These are phyloP conservation scores for Ascochyta rabiei DNA, from an alignment of 2,329 filamentous ascomycete species.

Conservation along the genomic window DNA sequence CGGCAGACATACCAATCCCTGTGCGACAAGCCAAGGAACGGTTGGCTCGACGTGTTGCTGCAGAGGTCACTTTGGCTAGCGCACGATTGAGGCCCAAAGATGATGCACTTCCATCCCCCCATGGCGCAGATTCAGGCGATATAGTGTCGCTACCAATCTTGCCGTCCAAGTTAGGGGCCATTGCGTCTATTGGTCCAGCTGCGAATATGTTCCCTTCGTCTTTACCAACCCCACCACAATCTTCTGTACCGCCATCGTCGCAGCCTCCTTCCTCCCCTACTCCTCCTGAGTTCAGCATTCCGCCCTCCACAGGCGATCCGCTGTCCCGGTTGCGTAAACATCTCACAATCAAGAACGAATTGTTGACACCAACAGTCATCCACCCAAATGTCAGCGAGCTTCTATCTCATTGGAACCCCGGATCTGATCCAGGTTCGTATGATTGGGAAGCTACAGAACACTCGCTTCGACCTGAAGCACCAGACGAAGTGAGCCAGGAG, in stretches of 20 bases:
- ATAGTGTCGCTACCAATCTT: conserved; percentile 26
- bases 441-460: conserved; percentile 48
- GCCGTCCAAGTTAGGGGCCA: conserved; percentile 22
- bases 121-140: conserved; percentile 16
- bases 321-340: conserved; percentile 46
- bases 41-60: conserved; percentile 43
- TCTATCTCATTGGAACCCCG: conserved; percentile 51
- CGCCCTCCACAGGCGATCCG: conserved; percentile 16
- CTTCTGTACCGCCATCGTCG: conserved; percentile 24
- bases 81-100: conserved; percentile 20
- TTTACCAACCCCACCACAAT: conserved; percentile 22
- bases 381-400: conserved; percentile 44
- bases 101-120: conserved; percentile 15
- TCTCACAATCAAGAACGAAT: conserved; percentile 41
- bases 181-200: not conserved
- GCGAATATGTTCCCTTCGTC: conserved; percentile 11
- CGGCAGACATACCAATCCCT: conserved; percentile 27
- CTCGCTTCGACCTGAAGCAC: conserved; percentile 31
- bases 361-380: conserved; percentile 20
- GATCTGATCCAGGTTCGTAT: conserved; percentile 48
- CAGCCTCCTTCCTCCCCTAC: conserved; percentile 16
- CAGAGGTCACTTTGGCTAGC: conserved; percentile 48
- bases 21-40: conserved; percentile 40
- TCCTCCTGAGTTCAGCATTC: not conserved
- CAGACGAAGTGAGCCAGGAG: conserved; percentile 45